These are phyloP conservation scores for Chlorella variabilis DNA, from an alignment of 163 green algal genomes.

Conservation along the genomic window DNA sequence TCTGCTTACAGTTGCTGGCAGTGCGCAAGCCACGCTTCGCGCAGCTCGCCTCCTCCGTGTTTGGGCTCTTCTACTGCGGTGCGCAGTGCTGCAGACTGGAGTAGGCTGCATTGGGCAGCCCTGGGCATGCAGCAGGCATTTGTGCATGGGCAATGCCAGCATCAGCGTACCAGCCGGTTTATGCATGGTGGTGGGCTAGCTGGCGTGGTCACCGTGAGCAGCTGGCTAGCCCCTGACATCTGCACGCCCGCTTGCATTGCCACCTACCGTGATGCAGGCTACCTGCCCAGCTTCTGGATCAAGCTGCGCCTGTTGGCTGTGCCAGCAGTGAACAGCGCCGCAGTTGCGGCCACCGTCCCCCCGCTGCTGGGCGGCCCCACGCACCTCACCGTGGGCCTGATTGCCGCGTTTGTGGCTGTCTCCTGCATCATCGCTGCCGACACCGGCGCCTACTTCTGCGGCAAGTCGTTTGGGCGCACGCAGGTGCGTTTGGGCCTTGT, in stretches of 20 bases:
- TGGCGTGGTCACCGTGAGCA: no score
- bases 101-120: no score
- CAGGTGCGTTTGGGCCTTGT: no score
- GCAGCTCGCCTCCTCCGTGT: conserved; percentile 87
- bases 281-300: conserved; percentile 97
- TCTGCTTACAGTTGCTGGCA: conserved; percentile 83
- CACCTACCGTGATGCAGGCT: no score
- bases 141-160: no score
- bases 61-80: conserved; percentile 97
- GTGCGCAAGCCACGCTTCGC: conserved; percentile 81
- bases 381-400: conserved; percentile 89
- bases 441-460: conserved; percentile 89
- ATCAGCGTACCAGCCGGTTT: no score
- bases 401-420: conserved; percentile 87
- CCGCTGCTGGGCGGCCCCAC: conserved; percentile 55
- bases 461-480: conserved; percentile 63
- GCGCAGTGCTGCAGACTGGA: neutral
- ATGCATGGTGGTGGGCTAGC: no score
- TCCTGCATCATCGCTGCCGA: conserved; percentile 93
- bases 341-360: neutral
- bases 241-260: no score
- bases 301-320: conserved; percentile 84
- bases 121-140: no score
- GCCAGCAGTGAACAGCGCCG: conserved; percentile 56
- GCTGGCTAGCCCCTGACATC: no score